phyloP scores from a whole-genome alignment of 2,329 filamentous ascomycete species.

The Penicillium sp. region DNA sequence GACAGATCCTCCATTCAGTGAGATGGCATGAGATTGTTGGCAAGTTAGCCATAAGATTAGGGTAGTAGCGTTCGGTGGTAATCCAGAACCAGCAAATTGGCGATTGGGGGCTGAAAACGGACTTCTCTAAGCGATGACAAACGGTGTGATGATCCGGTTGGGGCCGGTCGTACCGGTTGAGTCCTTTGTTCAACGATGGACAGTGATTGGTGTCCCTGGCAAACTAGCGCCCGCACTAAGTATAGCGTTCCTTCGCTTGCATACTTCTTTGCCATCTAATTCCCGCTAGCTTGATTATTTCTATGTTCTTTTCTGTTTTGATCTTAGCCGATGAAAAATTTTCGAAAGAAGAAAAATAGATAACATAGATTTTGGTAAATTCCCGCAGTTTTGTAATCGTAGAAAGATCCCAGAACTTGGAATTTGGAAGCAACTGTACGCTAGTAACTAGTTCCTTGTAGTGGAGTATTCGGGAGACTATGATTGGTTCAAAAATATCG shows the following conservation, averaged over 20 bases:
- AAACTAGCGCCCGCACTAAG: background rate
- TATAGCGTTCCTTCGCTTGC: background rate
- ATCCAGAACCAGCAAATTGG: background rate
- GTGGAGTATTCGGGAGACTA: background rate
- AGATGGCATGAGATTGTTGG: background rate
- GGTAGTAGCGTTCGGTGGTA: background rate
- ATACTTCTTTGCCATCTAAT: background rate
- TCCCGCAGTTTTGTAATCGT: background rate
- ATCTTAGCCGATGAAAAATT: background rate
- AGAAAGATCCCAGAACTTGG: no score
- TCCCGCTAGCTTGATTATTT: background rate
- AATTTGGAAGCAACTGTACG: no score
- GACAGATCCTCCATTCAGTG: background rate
- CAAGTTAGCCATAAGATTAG: background rate
- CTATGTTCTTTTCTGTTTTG: background rate
- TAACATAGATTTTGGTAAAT: background rate
- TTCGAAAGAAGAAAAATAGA: background rate
- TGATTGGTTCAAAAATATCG: background rate
- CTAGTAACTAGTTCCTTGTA: background rate
- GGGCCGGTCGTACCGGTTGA: slow-evolving; percentile 3
- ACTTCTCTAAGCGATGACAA: background rate
- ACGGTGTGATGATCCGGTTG: slow-evolving; percentile 18
- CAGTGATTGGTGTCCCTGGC: slow-evolving; percentile 11
- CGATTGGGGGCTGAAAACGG: background rate
- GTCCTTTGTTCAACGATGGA: background rate